Evolutionary conservation across 2,329 filamentous ascomycete species (phyloP), one percentile per base, ranked within the genome.

Genomic region (Diplodia mutila): DNA sequence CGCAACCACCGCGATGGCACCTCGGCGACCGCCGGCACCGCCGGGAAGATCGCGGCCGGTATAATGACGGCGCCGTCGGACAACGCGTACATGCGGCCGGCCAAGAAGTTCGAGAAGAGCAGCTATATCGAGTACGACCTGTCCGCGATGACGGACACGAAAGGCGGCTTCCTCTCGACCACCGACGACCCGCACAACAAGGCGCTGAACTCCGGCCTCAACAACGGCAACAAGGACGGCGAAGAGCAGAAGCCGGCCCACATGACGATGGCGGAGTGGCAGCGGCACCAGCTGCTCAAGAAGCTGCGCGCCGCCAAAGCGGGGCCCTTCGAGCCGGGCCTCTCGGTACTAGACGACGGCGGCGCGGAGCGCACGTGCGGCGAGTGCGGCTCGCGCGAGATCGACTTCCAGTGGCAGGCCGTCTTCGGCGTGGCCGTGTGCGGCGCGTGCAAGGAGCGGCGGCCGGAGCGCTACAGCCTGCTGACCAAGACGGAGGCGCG

Each of bases 81-180:
- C 2, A 73, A 75, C 12, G 80, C 85, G 70, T 82, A 83, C 18
- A 82, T 77, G 69, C 89, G 89, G 66, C 90, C 94, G 0, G 92
- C 92, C 48, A 87, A 89, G 74, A 97, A 96, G 75, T 97, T 98
- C 72, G 89, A 91, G 69, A 94, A 95, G 57, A 76, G 74, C 8
- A 76, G 77, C 78, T 98, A 91, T 77, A 94, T 99, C 75, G 95
- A 99, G 76, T 98, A 97, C 81, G 95, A 99, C 79, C 95, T 99
- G 80, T 94, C 91, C 76, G 91, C 94, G 80, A 98, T 99, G 93
- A 96, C 91, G 7, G 95, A 99, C 78, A 98, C 94, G 0, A 97
- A 97, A 76, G 95, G 95, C 70, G 95, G 95, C 0, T 99, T 99
- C 79, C 80, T 99, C 71, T 91, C 90, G n/a, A 86, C 87, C 0